phyloP scores from a whole-genome alignment of 2,329 filamentous ascomycete species.

The Arthroderma sp. region DNA sequence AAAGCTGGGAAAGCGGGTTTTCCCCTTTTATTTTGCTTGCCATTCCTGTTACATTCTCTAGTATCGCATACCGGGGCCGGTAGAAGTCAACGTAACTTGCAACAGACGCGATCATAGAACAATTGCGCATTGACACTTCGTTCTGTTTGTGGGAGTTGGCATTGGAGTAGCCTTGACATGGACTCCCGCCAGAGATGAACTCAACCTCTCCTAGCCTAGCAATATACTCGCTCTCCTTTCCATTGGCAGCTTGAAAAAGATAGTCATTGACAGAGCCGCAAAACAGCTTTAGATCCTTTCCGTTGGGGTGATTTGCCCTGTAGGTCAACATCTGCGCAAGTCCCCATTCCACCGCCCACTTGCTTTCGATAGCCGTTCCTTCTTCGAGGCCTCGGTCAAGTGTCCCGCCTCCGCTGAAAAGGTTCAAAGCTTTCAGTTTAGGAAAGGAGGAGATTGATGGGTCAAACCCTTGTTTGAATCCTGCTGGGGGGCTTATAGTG shows the following conservation, averaged over 20 bases:
- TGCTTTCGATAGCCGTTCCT: constrained; percentile 51
- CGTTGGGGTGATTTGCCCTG: constrained; percentile 48
- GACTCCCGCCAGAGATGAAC: constrained; percentile 60
- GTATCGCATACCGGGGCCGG: constrained; percentile 58
- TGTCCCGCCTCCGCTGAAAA: constrained; percentile 69
- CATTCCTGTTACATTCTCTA: constrained; percentile 67
- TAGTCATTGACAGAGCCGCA: constrained; percentile 62
- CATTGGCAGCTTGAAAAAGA: constrained; percentile 44
- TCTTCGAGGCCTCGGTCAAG: constrained; percentile 68
- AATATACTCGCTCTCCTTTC: constrained; percentile 35
- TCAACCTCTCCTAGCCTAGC: constrained; percentile 53
- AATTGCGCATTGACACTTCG: constrained; percentile 51
- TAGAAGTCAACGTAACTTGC: constrained; percentile 64
- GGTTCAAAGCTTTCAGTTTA: constrained; percentile 51
- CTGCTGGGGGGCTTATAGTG: constrained; percentile 13
- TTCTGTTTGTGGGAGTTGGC: constrained; percentile 50
- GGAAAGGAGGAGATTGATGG: constrained; percentile 24
- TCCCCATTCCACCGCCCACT: constrained; percentile 57
- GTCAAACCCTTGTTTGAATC: constrained; percentile 46
- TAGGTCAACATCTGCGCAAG: constrained; percentile 57
- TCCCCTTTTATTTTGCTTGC: constrained; percentile 40
- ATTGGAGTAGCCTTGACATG: constrained; percentile 62
- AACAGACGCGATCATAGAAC: constrained; percentile 66
- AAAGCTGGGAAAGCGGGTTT: constrained; percentile 60
- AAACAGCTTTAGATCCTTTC: constrained; percentile 42